These are phyloP conservation scores for Fusarium pininemorale DNA, from an alignment of 2,329 filamentous ascomycete species.

Conservation along the genomic window DNA sequence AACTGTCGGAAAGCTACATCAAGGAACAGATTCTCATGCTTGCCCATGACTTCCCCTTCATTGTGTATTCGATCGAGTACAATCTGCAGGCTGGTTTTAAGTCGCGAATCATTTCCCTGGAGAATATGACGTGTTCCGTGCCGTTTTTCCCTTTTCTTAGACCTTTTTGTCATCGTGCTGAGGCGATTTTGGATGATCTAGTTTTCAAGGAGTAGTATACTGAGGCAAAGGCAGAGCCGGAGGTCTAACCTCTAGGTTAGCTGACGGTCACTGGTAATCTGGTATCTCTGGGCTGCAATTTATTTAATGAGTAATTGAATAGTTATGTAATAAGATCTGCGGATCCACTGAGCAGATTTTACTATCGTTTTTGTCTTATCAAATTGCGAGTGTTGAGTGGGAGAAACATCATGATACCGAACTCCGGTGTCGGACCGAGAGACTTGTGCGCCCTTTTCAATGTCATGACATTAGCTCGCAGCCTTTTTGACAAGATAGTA, in stretches of 20 bases:
- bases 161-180: background rate
- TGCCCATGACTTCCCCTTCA: background rate
- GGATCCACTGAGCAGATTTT: background rate
- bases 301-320: background rate
- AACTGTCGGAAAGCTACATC: background rate
- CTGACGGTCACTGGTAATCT: background rate
- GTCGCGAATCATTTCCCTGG: background rate
- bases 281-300: background rate
- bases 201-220: background rate
- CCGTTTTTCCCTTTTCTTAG: accelerated
- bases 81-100: accelerated
- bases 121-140: accelerated
- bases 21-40: background rate
- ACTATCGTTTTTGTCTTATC: background rate
- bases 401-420: background rate
- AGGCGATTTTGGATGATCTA: background rate
- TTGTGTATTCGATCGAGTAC: background rate
- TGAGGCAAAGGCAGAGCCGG: accelerated
- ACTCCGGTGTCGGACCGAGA: background rate
- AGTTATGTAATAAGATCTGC: background rate
- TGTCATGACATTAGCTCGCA: background rate
- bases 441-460: background rate
- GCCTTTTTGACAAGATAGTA: background rate
- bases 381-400: accelerated
- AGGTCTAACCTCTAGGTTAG: background rate